These are phyloP conservation scores for Xanthoconium stramineum DNA, from an alignment of 768 basidiomycete species.

Conservation along the genomic window DNA sequence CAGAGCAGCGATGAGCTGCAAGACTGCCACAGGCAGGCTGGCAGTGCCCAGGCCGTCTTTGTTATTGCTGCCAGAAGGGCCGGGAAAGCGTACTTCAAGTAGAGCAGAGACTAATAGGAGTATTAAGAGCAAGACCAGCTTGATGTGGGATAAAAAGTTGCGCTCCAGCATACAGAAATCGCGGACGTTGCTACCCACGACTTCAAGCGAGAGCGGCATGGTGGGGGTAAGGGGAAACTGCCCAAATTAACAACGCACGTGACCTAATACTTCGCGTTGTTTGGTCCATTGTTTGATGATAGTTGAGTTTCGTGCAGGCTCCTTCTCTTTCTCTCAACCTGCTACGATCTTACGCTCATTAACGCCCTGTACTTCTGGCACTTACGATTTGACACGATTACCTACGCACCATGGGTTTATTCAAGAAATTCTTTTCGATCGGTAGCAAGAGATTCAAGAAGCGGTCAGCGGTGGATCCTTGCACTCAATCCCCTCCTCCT, in stretches of 20 bases:
- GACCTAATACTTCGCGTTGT: conserved; percentile 18
- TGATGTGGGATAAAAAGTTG: conserved; percentile 67
- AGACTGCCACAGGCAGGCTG: conserved; percentile 46
- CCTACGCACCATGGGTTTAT: conserved; percentile 53
- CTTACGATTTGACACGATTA: conserved; percentile 29
- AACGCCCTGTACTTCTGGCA: conserved; percentile 21
- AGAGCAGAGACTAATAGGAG: conserved; percentile 63
- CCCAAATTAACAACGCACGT: conserved; percentile 16
- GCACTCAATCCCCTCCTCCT: conserved; percentile 25
- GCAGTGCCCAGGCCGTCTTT: conserved; percentile 26
- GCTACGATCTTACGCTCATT: conserved; percentile 23
- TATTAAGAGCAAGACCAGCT: conserved; percentile 60
- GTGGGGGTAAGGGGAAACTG: not conserved
- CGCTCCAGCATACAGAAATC: conserved; percentile 80
- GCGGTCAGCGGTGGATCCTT: conserved; percentile 26
- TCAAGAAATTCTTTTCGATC: conserved; percentile 69
- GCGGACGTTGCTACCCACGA: conserved; percentile 59
- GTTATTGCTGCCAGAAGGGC: conserved; percentile 24
- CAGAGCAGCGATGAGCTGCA: conserved; percentile 54
- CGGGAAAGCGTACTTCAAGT: conserved; percentile 57
- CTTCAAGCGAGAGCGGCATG: conserved; percentile 33
- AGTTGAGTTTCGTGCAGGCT: conserved; percentile 29
- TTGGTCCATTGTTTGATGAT: conserved; percentile 41
- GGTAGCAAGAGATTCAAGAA: conserved; percentile 62
- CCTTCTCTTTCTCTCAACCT: not conserved